These are phyloP conservation scores for Erysimum pusillum DNA, from an alignment of 441 rosid genomes.

Conservation along the genomic window DNA sequence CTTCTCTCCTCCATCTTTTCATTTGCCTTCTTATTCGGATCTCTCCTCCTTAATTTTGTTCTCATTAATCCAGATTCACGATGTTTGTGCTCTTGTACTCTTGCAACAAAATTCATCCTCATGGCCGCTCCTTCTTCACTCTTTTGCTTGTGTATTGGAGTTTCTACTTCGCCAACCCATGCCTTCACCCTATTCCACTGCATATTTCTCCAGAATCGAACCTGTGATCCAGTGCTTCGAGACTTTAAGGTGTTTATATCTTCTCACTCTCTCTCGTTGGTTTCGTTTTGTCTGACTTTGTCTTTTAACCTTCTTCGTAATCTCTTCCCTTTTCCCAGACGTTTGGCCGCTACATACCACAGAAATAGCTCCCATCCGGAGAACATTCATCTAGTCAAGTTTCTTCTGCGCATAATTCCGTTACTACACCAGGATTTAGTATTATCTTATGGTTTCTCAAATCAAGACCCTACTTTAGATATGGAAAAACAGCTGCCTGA, in stretches of 20 bases:
- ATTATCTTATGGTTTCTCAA: conserved; percentile 46
- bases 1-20: background rate
- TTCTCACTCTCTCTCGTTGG: background rate
- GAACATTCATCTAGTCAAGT: conserved; percentile 63
- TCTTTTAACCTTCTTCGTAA: background rate
- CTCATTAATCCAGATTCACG: conserved; percentile 56
- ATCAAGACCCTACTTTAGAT: conserved; percentile 49
- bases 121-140: conserved; percentile 62
- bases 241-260: conserved; percentile 60
- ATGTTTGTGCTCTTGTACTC: conserved; percentile 58
- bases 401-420: conserved; percentile 62
- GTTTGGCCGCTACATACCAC: conserved; percentile 51
- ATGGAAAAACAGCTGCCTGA: conserved; percentile 55
- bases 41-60: conserved; percentile 3
- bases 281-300: conserved; percentile 9
- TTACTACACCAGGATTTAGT: conserved; percentile 55
- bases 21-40: background rate
- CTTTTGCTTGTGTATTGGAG: conserved; percentile 56
- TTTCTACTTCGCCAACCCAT: conserved; percentile 57
- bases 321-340: conserved; percentile 50
- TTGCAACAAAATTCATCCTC: conserved; percentile 64
- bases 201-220: conserved; percentile 41
- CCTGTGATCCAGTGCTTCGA: conserved; percentile 63
- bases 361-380: conserved; percentile 57
- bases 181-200: conserved; percentile 45